phyloP scores from a whole-genome alignment of 768 basidiomycete species.

The Suillus americanus region DNA sequence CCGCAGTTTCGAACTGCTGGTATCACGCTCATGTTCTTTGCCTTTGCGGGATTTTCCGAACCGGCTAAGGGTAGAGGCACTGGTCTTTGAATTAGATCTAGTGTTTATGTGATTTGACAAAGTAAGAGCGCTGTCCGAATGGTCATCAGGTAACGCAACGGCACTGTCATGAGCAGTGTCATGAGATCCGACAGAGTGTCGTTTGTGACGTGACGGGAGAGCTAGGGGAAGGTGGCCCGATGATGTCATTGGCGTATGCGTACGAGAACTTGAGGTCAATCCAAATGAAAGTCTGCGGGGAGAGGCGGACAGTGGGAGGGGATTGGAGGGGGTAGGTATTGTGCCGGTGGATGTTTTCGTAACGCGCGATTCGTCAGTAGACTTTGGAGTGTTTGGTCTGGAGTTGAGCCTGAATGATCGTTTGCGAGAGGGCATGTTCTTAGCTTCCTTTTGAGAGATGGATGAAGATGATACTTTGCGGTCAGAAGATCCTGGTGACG shows the following conservation, averaged over 20 bases:
- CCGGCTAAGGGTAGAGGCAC: slow-evolving; percentile 12
- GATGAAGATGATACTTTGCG: slow-evolving; percentile 28
- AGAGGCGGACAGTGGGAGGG: slow-evolving; percentile 32
- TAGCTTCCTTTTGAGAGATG: slow-evolving; percentile 15
- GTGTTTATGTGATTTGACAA: not conserved
- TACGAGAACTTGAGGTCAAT: slow-evolving; percentile 25
- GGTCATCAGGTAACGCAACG: slow-evolving; percentile 31
- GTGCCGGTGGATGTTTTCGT: slow-evolving; percentile 19
- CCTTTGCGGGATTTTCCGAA: slow-evolving; percentile 22
- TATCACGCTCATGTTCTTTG: slow-evolving; percentile 19
- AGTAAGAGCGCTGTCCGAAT: slow-evolving; percentile 2
- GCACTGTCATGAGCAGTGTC: slow-evolving; percentile 32
- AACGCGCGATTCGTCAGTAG: slow-evolving; percentile 17
- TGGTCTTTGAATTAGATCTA: slow-evolving; percentile 10
- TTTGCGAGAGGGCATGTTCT: slow-evolving; percentile 22
- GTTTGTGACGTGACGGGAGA: slow-evolving; percentile 20
- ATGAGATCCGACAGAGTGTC: slow-evolving; percentile 30
- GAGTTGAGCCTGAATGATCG: slow-evolving; percentile 32
- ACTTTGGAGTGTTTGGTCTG: slow-evolving; percentile 32
- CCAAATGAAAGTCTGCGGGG: slow-evolving; percentile 34
- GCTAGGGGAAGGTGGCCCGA: slow-evolving; percentile 27
- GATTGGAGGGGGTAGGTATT: slow-evolving; percentile 30
- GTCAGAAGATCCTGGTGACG: slow-evolving; percentile 17
- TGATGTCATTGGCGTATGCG: slow-evolving; percentile 30
- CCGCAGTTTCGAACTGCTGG: slow-evolving; percentile 1